phyloP scores from a whole-genome alignment of 345 rosid genomes.

The Lepidium didymum region DNA sequence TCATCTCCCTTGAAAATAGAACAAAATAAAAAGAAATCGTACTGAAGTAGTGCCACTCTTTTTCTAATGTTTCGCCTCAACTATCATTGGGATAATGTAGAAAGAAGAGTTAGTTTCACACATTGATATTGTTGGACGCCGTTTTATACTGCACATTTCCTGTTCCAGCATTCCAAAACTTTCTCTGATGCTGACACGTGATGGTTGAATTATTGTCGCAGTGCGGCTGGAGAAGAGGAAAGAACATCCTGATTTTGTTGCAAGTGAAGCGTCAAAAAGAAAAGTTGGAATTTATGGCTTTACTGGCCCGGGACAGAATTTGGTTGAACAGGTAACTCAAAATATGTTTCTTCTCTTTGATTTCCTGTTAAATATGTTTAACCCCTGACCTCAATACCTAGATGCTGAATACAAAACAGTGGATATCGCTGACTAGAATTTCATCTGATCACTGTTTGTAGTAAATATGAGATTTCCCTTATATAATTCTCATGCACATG shows the following conservation, averaged over 20 bases:
- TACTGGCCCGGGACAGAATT: constrained; percentile 12
- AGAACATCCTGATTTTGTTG: constrained; percentile 31
- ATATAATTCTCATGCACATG: background rate
- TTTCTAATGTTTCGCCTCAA: background rate
- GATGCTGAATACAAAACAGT: background rate
- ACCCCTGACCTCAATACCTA: background rate
- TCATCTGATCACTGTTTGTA: background rate
- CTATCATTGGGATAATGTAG: constrained; percentile 1
- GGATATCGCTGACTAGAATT: background rate
- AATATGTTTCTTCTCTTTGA: background rate
- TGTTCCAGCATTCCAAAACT: background rate
- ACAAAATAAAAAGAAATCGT: background rate
- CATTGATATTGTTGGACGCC: background rate
- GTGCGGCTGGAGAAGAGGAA: constrained; percentile 52
- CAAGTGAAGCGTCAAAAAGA: constrained; percentile 29
- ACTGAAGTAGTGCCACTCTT: background rate
- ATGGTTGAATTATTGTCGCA: constrained; percentile 27
- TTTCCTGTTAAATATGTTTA: background rate
- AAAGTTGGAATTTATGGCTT: constrained; percentile 22
- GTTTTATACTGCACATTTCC: background rate
- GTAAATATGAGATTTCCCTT: background rate
- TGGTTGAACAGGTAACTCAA: constrained; percentile 39
- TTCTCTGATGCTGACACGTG: constrained; percentile 4
- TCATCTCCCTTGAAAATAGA: background rate
- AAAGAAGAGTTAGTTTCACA: background rate